Evolutionary conservation across 73 alveolate genomes (phyloP), one percentile per base, ranked within the genome.

Genomic region (Tetrahymena elliotti): DNA sequence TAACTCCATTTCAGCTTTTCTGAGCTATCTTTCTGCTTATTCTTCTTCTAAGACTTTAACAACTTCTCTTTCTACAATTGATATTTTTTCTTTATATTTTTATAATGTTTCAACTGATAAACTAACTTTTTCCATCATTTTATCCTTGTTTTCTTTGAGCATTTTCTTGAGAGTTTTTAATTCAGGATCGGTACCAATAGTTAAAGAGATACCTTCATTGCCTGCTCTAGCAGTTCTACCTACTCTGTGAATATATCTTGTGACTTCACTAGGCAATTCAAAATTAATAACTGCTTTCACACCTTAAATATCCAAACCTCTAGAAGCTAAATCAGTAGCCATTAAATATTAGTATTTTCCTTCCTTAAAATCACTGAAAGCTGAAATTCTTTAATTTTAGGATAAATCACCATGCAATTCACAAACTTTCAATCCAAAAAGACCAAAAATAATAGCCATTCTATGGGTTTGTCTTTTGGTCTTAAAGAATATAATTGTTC

Each of bases 201-300:
- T 98, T 35, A 99, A 95, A 27, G 99, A 97, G 13, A 97, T 97
- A 10, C 99, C 99, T 93, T 98, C 95, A 33, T 94, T 84, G 33
- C 99, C 99, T 52, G 99, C 99, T 94, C 99, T 97, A 35, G 99
- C 99, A 9, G 99, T 99, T 96, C 99, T 98, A 52, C 99, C 99
- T 11, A 99, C 99, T 93, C 99, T 97, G 94, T 99, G 99, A 34
- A 98, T 97, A 84, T 99, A 99, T 96, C 99, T 97, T 35, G 98
- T 98, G 3, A 98, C 97, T 93, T 98, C 99, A 53, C 95, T 97
- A 15, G 99, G 99, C 96, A 99, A 97, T 47, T 98, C 98, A 96
- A 98, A 97, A 96, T 99, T 99, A 53, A 99, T 98, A 37, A 99
- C 99, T 84, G 99, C 96, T 92, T 98, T 95, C 15, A 99, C 99